Percentiles rank a stretch among this genome's conserved stretches.
These are phyloP conservation scores for Staphylotrichum tortipilum DNA, from an alignment of 495 filamentous ascomycete species.

Conservation along the genomic window DNA sequence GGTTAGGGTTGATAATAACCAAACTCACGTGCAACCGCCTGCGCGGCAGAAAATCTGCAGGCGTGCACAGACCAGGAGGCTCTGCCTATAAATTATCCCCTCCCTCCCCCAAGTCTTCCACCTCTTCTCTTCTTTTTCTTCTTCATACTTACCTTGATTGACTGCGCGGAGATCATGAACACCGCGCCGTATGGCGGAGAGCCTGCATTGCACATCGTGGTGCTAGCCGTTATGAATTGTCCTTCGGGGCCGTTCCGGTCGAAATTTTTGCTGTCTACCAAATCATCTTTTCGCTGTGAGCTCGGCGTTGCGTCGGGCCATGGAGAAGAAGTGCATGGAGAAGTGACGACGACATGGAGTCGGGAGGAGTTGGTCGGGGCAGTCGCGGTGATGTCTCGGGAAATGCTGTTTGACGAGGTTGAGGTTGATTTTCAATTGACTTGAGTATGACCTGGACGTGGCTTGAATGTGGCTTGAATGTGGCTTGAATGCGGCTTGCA, in stretches of 20 bases:
- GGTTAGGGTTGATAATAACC: slow-evolving; percentile 2
- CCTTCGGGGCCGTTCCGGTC: slow-evolving; percentile 33
- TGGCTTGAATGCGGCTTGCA: too few species aligned
- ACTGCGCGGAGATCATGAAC: slow-evolving; percentile 25
- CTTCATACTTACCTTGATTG: slow-evolving; percentile 35
- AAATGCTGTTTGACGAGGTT: too few species aligned
- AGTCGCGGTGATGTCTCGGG: too few species aligned
- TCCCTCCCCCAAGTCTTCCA: slow-evolving; percentile 1
- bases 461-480: too few species aligned
- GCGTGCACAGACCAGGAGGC: slow-evolving; percentile 15
- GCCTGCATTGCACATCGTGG: slow-evolving; percentile 35
- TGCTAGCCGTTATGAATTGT: slow-evolving; percentile 25
- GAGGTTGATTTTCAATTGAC: too few species aligned
- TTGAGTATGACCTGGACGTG: too few species aligned
- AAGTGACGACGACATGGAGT: too few species aligned
- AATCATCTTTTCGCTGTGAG: slow-evolving; percentile 29
- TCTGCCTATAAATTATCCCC: slow-evolving; percentile 4
- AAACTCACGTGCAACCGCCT: neutral
- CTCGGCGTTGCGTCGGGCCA: slow-evolving; percentile 16
- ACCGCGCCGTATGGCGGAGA: slow-evolving; percentile 15
- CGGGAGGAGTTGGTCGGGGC: too few species aligned
- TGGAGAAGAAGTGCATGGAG: slow-evolving; percentile 19
- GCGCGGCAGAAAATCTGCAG: slow-evolving; percentile 1
- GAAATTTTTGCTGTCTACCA: slow-evolving; percentile 31
- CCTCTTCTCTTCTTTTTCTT: slow-evolving; percentile 20